Evolutionary conservation across 495 filamentous ascomycete genomes (phyloP).

Genomic region (Penicillium tannophilum): DNA sequence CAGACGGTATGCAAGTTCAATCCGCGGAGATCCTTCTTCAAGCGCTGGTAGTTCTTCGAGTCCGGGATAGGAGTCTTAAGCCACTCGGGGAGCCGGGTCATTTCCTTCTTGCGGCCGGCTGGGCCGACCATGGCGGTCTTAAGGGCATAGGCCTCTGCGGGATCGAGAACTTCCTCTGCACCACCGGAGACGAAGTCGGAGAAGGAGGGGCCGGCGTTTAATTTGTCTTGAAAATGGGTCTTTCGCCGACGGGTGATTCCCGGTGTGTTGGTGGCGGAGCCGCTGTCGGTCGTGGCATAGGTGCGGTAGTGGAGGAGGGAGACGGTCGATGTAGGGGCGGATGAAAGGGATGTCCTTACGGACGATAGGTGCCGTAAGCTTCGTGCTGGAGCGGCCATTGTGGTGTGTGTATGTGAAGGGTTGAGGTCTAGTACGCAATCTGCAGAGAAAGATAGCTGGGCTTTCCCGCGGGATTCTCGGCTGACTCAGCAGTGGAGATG

Average conservation of each 20-base stretch:
- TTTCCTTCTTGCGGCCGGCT: conserved; percentile 75
- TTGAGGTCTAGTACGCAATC: conserved; percentile 12
- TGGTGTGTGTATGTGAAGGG: conserved; percentile 21
- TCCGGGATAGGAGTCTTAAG: conserved; percentile 92
- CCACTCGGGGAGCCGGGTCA: conserved; percentile 91
- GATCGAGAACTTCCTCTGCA: conserved; percentile 56
- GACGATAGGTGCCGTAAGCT: conserved; percentile 41
- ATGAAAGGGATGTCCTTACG: conserved; percentile 27
- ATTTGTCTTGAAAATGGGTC: conserved; percentile 76
- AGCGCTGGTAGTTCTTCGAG: conserved; percentile 84
- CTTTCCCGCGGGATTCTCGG: neutral
- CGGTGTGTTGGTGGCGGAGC: conserved; percentile 37
- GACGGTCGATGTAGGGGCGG: conserved; percentile 16
- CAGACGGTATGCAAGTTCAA: conserved; percentile 93
- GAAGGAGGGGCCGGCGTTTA: conserved; percentile 82
- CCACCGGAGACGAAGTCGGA: conserved; percentile 71
- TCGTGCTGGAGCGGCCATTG: conserved; percentile 42
- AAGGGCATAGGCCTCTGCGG: conserved; percentile 59
- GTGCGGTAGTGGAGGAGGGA: conserved; percentile 29
- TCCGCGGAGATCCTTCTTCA: conserved; percentile 89
- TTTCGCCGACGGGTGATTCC: conserved; percentile 42
- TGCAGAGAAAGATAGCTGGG: conserved; percentile 25
- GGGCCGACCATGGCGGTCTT: conserved; percentile 82
- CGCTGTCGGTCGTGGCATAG: conserved; percentile 47
- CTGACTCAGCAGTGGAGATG: neutral